Evolutionary conservation across 1,284 basidiomycete species (phyloP), one percentile per base, ranked within the genome.

Genomic region (Neolentinus lepideus): DNA sequence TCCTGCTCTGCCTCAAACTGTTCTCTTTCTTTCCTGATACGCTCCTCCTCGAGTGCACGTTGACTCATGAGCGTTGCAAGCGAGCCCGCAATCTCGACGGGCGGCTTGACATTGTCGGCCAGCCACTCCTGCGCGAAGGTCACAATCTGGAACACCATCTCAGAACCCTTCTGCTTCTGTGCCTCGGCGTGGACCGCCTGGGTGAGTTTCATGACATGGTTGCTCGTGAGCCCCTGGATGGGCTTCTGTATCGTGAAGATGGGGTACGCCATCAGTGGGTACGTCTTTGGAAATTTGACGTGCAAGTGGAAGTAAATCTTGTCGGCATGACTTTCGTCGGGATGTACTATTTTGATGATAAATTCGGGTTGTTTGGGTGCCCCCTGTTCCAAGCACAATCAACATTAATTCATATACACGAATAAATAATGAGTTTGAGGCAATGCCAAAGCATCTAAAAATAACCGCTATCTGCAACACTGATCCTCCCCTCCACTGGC

Each of bases 231-330:
- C 24, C 86, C 85, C 36, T 73, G 71, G 55, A 79, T 77, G 25
- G 84, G 84, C 60, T 80, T 83, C 64, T 85, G 78, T 43, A 90
- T 77, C 3, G 79, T 75, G 62, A 91, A 87, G 2, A 75, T 80
- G 2, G 89, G 84, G 48, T 75, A 79, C 24, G 85, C 83, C 53
- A 84, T 76, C 2, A 73, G 69, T 11, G 89, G 88, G 66, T 90
- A 90, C 53, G 88, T 88, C 69, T 85, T 89, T 2, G 88, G 87
- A 58, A 91, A 90, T 88, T 83, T 88, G 60, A 81, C 79, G 66
- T 85, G 80, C 56, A 91, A 71, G 64, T 84, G 71, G 60, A 86
- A 79, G 65, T 71, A 81, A 54, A 88, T 75, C 64, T 80, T 84
- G 56, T 73, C 65, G 16, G 78, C 73, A 64, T 83, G 74, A 45